Base-by-base conservation (phyloP, 2,329 filamentous ascomycete genomes). In the Apiospora rasikravindrae region DNA sequence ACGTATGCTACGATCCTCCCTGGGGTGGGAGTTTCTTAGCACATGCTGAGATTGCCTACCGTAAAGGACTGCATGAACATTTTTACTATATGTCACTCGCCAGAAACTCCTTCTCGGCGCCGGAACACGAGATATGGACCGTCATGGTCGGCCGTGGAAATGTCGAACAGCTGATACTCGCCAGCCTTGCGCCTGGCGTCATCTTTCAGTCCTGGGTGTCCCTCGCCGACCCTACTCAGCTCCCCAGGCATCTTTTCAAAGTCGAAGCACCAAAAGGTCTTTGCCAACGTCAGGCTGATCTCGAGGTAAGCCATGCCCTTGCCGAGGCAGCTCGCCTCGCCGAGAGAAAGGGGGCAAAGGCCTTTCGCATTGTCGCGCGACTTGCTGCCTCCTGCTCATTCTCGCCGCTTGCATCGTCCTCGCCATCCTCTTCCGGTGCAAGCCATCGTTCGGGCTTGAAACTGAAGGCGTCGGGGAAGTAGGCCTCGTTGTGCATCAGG, bases 271-370 rank as follows among this genome's bases (percentile, higher is more conserved):
- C 19, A 29, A 22, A 44, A 24, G 22, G 44, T 47, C 44, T 33
- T 16, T 29, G 69, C 47, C 33, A 72, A 37, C 29, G 69, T 69
- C 14, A 72, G n/a, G 24, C 44, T 70, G 44, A 72, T 70, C 49
- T 72, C 69, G 24, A 67, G 68, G 44, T 70, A 57, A 10, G 71
- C 71, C 10, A 72, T 53, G 67, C 84, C 84, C 72, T 77, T 77
- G 11, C 83, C 83, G 49, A 84, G 77, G 69, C 83, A 85, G 66
- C 82, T 83, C n/a, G 83, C 74, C 44, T 83, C 81, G 2, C 84
- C 82, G 2, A 78, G 68, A 66, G 77, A 77, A 85, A 83, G 26
- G 83, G 80, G 74, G 83, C 80, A 73, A 82, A 76, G 24, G 77
- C 80, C 2, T 80, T 78, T 33, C 79, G 76, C 53, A 69, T 53